These are phyloP conservation scores for Eutrema salsugineum DNA, from an alignment of 441 rosid genomes.

Conservation along the genomic window DNA sequence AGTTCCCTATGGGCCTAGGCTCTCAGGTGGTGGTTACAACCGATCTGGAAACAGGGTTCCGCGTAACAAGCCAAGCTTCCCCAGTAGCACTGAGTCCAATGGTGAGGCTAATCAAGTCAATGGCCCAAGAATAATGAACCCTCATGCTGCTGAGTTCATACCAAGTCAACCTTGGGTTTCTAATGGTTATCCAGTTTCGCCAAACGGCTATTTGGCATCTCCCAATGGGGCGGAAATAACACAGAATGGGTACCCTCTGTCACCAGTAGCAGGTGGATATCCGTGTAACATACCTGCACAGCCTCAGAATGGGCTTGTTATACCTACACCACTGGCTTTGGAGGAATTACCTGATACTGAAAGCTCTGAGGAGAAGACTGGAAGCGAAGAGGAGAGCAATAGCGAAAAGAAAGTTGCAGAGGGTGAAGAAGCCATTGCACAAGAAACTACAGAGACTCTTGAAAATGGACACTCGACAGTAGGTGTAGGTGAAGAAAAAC, in stretches of 20 bases:
- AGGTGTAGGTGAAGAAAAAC: constrained; percentile 24
- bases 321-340: constrained; percentile 33
- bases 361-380: constrained; percentile 40
- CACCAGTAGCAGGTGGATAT: constrained; percentile 56
- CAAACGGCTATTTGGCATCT: constrained; percentile 54
- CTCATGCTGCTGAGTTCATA: constrained; percentile 76
- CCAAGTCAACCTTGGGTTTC: constrained; percentile 90
- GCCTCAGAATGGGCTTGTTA: constrained; percentile 47
- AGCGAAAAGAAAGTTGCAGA: constrained; percentile 38
- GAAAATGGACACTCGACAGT: constrained; percentile 22
- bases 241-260: constrained; percentile 43
- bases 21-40: constrained; percentile 81
- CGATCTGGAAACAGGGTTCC: constrained; percentile 62
- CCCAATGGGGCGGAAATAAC: constrained; percentile 54
- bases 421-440: constrained; percentile 31
- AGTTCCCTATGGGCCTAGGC: constrained; percentile 83
- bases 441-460: constrained; percentile 37
- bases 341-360: constrained; percentile 39
- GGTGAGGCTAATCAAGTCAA: constrained; percentile 53
- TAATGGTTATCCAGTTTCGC: constrained; percentile 71
- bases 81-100: constrained; percentile 40
- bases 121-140: constrained; percentile 71
- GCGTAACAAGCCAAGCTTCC: constrained; percentile 53
- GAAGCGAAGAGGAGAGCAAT: constrained; percentile 36
- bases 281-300: constrained; percentile 34